Evolutionary conservation across 2,329 filamentous ascomycete species (phyloP), one percentile per base, ranked within the genome.

Genomic region (Cadophora luteo-olivacea): DNA sequence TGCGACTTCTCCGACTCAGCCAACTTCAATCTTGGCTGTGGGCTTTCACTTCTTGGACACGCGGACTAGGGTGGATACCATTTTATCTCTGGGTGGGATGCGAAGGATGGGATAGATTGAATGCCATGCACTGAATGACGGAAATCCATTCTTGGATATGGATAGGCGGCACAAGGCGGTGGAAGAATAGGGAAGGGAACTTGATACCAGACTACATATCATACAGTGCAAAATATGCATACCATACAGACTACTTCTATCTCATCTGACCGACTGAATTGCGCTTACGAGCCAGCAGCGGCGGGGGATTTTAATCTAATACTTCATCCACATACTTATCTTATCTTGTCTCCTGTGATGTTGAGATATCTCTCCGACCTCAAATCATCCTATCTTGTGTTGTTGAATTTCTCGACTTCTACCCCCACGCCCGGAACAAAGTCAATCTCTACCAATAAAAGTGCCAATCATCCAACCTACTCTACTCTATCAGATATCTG

Each of bases 51-150:
- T 54, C 24, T 14, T 38, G 32, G 33, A 24, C 19, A 38, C 19
- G 54, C 54, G 54, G 32, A 57, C 54, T 22, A 38, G 33, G 29
- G 54, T 14, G 54, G 54, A 57, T 57, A 57, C 54, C 54, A n/a
- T 32, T 33, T 38, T 45, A 45, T 14, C 41, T 45, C 2, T 45
- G 41, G 41, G 41, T 57, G 14, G 19, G 32, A 38, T 33, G 7
- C 6, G 33, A 22, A 8, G 54, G 29, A 57, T 38, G 29, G 32
- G 19, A 57, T 38, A 57, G 29, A 36, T n/a, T 38, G 32, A 57
- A 24, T 36, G 32, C n/a, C 54, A 36, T 57, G 54, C 54, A 57
- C 19, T 36, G 16, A 32, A 45, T 45, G 25, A 24, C 25, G 4
- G 8, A 7, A 4, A 4, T 29, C 14, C 51, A 16, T 32, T 32